phyloP scores from a whole-genome alignment of 768 basidiomycete genomes.

The Agaricus blazei region DNA sequence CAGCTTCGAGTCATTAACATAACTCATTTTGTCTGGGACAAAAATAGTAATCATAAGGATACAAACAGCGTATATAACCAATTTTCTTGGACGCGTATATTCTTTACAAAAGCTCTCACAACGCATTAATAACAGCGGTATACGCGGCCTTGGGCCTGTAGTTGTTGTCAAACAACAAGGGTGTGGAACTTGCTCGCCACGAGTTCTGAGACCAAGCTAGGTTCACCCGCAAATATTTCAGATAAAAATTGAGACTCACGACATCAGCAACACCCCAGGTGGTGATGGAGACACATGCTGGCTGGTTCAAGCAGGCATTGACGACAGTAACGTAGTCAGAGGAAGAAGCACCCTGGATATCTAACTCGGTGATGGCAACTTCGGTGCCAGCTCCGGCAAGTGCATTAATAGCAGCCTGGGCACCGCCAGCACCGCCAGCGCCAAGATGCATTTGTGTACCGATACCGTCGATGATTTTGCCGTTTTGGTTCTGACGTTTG shows the following conservation, averaged over 20 bases:
- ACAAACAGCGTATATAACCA: not conserved
- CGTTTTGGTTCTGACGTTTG: slow-evolving; percentile 30
- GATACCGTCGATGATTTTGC: slow-evolving; percentile 42
- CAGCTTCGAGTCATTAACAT: too few species aligned
- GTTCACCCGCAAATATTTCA: not conserved
- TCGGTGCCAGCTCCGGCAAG: slow-evolving; percentile 40
- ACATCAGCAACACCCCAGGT: slow-evolving; percentile 46
- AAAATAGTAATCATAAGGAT: too few species aligned
- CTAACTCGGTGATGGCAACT: slow-evolving; percentile 47
- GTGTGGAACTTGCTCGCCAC: slow-evolving; percentile 20
- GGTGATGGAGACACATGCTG: slow-evolving; percentile 42
- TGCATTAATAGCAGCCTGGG: slow-evolving; percentile 36
- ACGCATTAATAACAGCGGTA: slow-evolving; percentile 16
- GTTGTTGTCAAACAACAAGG: slow-evolving; percentile 23
- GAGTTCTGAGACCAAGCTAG: slow-evolving; percentile 16
- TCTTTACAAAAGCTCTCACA: not conserved
- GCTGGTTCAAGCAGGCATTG: slow-evolving; percentile 39
- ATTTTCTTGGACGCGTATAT: too few species aligned
- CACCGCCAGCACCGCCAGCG: slow-evolving; percentile 22
- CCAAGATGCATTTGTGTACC: slow-evolving; percentile 46
- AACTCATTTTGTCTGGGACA: too few species aligned
- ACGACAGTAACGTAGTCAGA: slow-evolving; percentile 41
- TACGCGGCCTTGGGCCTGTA: slow-evolving; percentile 23
- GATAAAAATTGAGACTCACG: slow-evolving; percentile 20
- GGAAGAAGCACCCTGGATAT: slow-evolving; percentile 31